Evolutionary conservation across 1,139 yeast species (phyloP).

Genomic region (Zygoascus meyerae): DNA sequence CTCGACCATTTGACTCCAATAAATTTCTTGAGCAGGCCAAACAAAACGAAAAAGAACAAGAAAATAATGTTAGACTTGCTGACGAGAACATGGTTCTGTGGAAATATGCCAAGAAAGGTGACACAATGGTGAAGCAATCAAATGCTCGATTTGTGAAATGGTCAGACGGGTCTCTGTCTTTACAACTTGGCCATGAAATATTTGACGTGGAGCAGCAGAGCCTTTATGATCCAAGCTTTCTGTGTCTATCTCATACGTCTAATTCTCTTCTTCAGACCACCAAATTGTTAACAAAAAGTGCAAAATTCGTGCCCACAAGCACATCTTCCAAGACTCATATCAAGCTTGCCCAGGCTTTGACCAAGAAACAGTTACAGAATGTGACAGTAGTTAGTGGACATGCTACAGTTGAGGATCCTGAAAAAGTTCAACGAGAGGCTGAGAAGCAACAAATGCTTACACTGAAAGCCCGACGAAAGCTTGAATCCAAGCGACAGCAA

Average conservation of each 20-base stretch:
- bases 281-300: conserved; percentile 43
- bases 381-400: conserved; percentile 60
- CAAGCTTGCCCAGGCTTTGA: conserved; percentile 71
- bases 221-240: conserved; percentile 64
- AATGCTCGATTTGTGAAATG: conserved; percentile 88
- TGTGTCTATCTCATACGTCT: conserved; percentile 66
- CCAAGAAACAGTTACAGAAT: conserved; percentile 50
- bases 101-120: conserved; percentile 69
- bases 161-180: conserved; percentile 86
- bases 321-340: conserved; percentile 77
- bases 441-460: conserved; percentile 62
- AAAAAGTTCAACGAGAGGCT: conserved; percentile 70
- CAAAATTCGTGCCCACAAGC: conserved; percentile 83
- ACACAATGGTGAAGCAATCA: conserved; percentile 60
- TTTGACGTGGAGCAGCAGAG: conserved; percentile 65
- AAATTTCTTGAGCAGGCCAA: conserved; percentile 41
- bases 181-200: conserved; percentile 81
- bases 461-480: conserved; percentile 38
- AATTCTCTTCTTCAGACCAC: conserved; percentile 61
- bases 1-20: conserved; percentile 80
- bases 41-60: conserved; percentile 40
- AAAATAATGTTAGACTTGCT: conserved; percentile 48
- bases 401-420: conserved; percentile 82
- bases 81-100: conserved; percentile 86
- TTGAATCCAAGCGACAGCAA: conserved; percentile 55